phyloP scores from a whole-genome alignment of 495 filamentous ascomycete species.

The Neurospora hispaniola region DNA sequence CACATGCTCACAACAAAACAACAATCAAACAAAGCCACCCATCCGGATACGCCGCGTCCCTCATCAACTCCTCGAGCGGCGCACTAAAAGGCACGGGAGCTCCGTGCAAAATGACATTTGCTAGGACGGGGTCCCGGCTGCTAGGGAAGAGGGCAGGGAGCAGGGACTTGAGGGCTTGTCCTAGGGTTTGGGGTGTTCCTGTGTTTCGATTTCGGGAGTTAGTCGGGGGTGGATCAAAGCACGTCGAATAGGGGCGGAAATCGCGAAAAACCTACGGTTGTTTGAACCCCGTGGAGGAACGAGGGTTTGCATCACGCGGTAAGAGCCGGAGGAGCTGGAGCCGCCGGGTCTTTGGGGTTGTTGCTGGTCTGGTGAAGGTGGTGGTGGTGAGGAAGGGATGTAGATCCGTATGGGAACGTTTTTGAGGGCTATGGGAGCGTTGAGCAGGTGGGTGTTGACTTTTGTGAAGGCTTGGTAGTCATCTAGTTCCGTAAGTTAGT shows the following conservation, averaged over 20 bases:
- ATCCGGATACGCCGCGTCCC: constrained; percentile 75
- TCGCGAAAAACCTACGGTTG: constrained; percentile 17
- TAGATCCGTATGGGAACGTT: constrained; percentile 83
- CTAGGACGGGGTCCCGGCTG: constrained; percentile 73
- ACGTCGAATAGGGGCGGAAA: not conserved
- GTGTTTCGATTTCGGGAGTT: constrained; percentile 5
- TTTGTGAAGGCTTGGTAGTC: constrained; percentile 60
- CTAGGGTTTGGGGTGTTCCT: constrained; percentile 59
- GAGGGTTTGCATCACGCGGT: constrained; percentile 61
- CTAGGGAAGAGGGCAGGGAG: constrained; percentile 83
- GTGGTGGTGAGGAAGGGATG: constrained; percentile 59
- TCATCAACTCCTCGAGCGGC: constrained; percentile 74
- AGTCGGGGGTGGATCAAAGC: not conserved
- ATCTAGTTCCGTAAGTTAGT: constrained; percentile 35
- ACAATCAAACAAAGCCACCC: constrained; percentile 85
- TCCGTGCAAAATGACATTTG: constrained; percentile 85
- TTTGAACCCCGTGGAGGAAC: constrained; percentile 38
- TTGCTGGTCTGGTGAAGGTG: constrained; percentile 22
- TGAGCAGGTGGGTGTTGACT: constrained; percentile 69
- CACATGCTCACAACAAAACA: constrained; percentile 45
- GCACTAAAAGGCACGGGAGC: constrained; percentile 72
- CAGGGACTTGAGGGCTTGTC: constrained; percentile 62
- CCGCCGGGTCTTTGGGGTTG: constrained; percentile 14
- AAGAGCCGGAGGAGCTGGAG: constrained; percentile 35
- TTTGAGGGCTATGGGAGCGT: constrained; percentile 60